These are phyloP conservation scores for Ostreobium quekettii DNA, from an alignment of 139 green algal genomes.

Conservation along the genomic window DNA sequence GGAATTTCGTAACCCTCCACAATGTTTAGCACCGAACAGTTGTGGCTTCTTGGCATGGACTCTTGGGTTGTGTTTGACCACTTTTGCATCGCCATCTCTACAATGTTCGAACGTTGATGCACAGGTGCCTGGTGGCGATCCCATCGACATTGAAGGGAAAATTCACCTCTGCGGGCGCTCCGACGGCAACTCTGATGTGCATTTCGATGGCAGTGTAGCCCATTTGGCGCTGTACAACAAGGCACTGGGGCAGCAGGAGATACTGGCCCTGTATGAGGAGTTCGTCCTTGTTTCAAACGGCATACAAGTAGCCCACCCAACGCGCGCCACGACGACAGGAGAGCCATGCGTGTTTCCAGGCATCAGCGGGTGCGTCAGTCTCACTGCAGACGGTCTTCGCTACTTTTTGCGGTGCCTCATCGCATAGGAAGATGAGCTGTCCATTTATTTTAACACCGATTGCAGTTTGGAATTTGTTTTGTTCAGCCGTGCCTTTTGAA, in stretches of 20 bases:
- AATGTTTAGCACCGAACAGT: too few relatives aligned
- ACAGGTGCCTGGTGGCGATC: slow-evolving; percentile 3
- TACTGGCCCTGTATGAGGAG: slow-evolving; percentile 2
- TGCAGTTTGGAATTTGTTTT: neutral
- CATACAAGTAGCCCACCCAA: neutral
- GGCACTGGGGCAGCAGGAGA: neutral
- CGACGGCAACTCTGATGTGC: neutral
- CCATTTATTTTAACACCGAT: too few relatives aligned
- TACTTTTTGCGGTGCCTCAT: too few relatives aligned
- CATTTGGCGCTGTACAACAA: neutral
- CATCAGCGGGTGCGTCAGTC: too few relatives aligned
- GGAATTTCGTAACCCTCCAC: too few relatives aligned
- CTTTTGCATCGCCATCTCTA: too few relatives aligned
- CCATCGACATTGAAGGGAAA: neutral
- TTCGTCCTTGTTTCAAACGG: slow-evolving; percentile 3
- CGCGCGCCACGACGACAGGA: neutral
- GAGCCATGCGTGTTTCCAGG: slow-evolving; percentile 3
- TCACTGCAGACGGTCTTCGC: too few relatives aligned
- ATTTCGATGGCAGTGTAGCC: slow-evolving; percentile 9
- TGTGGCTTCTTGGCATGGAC: too few relatives aligned
- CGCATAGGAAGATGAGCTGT: too few relatives aligned
- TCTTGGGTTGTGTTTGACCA: too few relatives aligned
- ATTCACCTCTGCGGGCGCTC: slow-evolving; percentile 7
- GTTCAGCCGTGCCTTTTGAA: neutral
- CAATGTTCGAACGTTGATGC: too few relatives aligned